These are phyloP conservation scores for Talaromyces albobiverticillius DNA, from an alignment of 2,329 filamentous ascomycete genomes.

Conservation along the genomic window DNA sequence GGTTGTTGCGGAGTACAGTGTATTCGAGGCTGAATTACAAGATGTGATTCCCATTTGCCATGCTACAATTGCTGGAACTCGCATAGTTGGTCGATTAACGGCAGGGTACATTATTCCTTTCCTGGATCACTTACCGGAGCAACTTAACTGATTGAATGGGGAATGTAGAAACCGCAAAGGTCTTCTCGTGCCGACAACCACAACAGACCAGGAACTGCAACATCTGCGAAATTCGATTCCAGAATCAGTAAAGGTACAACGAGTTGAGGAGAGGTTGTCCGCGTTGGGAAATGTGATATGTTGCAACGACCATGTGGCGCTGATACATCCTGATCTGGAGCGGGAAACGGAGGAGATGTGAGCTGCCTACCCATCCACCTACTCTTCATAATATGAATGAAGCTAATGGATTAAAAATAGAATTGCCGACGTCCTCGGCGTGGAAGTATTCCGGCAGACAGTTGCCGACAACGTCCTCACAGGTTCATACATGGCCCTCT, in stretches of 20 bases:
- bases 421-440: slow-evolving; percentile 77
- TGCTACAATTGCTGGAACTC: slow-evolving; percentile 92
- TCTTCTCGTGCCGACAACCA: slow-evolving; percentile 91
- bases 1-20: slow-evolving; percentile 50
- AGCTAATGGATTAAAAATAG: slow-evolving; percentile 21
- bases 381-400: neutral
- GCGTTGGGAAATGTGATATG: slow-evolving; percentile 97
- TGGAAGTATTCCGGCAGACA: slow-evolving; percentile 72
- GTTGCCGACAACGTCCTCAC: slow-evolving; percentile 96
- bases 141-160: neutral
- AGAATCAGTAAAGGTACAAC: slow-evolving; percentile 87
- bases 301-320: slow-evolving; percentile 92
- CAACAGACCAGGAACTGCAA: slow-evolving; percentile 96
- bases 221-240: slow-evolving; percentile 94
- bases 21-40: slow-evolving; percentile 96
- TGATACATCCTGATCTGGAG: slow-evolving; percentile 94
- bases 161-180: slow-evolving; percentile 80
- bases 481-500: slow-evolving; percentile 92
- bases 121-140: neutral
- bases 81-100: slow-evolving; percentile 93
- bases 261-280: slow-evolving; percentile 94
- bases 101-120: slow-evolving; percentile 62
- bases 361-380: slow-evolving; percentile 5
- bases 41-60: slow-evolving; percentile 96
- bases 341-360: slow-evolving; percentile 95